A percentile compares a stretch with the other conserved stretches of the same genome.
Conservation (phyloP, 2,329 filamentous ascomycete species). For the Apiospora aurea region DNA sequence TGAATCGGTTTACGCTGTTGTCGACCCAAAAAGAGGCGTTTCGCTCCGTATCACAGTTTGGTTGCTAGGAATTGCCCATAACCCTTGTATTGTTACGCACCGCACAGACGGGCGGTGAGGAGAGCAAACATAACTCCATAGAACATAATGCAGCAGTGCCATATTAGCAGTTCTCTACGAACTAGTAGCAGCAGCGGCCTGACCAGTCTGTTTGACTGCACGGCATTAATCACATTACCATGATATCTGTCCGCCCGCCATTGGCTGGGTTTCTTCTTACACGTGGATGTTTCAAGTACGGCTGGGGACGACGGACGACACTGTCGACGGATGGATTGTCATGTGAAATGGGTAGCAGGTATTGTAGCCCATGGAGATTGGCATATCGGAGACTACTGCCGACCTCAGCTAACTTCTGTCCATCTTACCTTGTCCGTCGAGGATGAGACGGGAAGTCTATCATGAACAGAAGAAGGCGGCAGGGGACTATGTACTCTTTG, state of each 20-base stretch:
- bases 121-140: constrained; percentile 5
- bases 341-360: not conserved
- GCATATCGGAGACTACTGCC: not conserved
- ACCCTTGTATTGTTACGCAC: not conserved
- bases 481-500: not conserved
- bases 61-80: not conserved
- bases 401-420: constrained; percentile 9
- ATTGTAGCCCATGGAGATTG: not conserved
- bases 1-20: constrained; percentile 3
- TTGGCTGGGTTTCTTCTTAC: not conserved
- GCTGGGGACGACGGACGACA: not conserved
- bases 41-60: not conserved
- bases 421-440: not conserved
- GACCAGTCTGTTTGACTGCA: not conserved
- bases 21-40: constrained; percentile 6
- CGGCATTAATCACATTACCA: not conserved
- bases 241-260: not conserved
- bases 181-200: not conserved
- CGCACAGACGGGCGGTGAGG: not conserved
- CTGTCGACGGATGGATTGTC: not conserved
- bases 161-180: not conserved
- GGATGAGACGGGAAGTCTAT: constrained; percentile 14
- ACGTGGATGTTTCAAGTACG: not conserved
- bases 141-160: constrained; percentile 20
- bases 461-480: not conserved